Percentiles rank a stretch among this genome's conserved stretches.
Evolutionary conservation across 202 grass and related monocot genomes (phyloP).

Genomic region (Setaria italica): DNA sequence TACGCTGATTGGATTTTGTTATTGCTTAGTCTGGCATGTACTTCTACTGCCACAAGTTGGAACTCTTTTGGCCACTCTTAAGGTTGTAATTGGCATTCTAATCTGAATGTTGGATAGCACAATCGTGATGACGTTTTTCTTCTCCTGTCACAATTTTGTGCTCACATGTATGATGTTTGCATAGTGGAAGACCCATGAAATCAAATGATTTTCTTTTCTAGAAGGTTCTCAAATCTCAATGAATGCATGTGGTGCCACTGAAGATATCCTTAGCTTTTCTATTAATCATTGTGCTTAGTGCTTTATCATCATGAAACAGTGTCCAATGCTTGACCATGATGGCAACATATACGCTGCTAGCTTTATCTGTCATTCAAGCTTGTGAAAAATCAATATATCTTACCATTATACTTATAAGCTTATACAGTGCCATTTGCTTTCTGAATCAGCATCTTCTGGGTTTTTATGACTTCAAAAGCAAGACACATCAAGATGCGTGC

Average conservation of each 20-base stretch:
- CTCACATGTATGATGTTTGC: conserved; percentile 20
- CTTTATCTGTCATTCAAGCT: neutral
- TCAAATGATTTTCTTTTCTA: conserved; percentile 22
- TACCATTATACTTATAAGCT: conserved; percentile 7
- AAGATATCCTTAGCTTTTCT: neutral
- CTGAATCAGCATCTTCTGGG: conserved; percentile 72
- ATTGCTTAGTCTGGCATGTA: conserved; percentile 5
- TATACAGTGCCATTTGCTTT: conserved; percentile 31
- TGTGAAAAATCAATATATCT: conserved; percentile 21
- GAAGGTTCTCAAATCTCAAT: conserved; percentile 26
- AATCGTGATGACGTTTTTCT: neutral
- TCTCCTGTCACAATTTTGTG: neutral
- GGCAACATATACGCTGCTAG: neutral
- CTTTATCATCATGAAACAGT: conserved; percentile 19
- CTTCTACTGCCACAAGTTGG: neutral
- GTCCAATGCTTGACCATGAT: neutral
- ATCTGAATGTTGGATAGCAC: conserved; percentile 20
- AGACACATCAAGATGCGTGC: conserved; percentile 88
- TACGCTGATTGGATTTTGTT: neutral
- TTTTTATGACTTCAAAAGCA: conserved; percentile 93
- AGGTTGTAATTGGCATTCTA: conserved; percentile 5
- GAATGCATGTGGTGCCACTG: neutral
- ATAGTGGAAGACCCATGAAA: conserved; percentile 34
- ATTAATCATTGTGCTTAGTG: neutral
- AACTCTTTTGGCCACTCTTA: conserved; percentile 21